A percentile compares a stretch with the other conserved stretches of the same genome.
phyloP scores from a whole-genome alignment of 2,329 filamentous ascomycete genomes.

The Alternaria viburni region DNA sequence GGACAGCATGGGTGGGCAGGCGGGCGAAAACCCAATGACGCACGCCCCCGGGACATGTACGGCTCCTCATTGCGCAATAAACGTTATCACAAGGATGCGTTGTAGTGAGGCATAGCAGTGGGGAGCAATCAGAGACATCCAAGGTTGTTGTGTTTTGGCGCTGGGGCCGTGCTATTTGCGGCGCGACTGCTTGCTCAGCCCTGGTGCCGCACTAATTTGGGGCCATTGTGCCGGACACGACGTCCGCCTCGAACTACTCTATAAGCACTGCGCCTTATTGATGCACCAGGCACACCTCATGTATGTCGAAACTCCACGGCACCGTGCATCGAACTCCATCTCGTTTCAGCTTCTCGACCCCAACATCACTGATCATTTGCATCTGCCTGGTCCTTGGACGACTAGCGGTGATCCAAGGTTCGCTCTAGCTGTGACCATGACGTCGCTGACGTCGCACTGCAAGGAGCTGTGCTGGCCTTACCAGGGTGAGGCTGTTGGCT shows the following conservation, averaged over 20 bases:
- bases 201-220: conserved; percentile 1
- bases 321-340: neutral
- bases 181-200: conserved; percentile 5
- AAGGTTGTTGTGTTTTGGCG: conserved; percentile 3
- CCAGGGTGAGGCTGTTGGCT: neutral
- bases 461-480: neutral
- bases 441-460: neutral
- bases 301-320: neutral
- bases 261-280: conserved; percentile 2
- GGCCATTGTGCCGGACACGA: neutral
- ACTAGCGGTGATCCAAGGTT: neutral
- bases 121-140: neutral
- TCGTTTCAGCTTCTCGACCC: neutral
- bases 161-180: conserved; percentile 9
- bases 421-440: neutral
- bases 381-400: neutral
- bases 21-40: neutral
- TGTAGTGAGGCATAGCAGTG: neutral
- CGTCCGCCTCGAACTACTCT: neutral
- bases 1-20: neutral
- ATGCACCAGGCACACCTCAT: neutral
- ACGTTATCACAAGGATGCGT: neutral
- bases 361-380: neutral
- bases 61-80: neutral
- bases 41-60: neutral